These are phyloP conservation scores for Borovskyia barvae DNA, from an alignment of 208 protist species.

Conservation along the genomic window DNA sequence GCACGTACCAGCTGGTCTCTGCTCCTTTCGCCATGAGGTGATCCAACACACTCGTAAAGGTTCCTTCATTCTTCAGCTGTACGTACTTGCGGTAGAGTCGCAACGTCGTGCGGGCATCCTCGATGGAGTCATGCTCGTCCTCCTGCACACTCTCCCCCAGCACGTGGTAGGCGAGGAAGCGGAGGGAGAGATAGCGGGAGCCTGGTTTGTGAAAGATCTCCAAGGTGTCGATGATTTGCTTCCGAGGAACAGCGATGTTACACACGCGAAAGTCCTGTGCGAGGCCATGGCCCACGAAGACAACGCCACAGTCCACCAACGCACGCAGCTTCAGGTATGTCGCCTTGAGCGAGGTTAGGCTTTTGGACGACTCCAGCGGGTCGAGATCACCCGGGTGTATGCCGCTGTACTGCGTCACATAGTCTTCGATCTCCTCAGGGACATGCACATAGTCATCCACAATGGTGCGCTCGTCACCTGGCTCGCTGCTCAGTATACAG, in stretches of 20 bases:
- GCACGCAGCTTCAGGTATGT: conserved; percentile 94
- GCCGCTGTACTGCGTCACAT: conserved; percentile 92
- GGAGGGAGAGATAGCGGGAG: conserved; percentile 90
- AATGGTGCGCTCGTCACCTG: conserved; percentile 84
- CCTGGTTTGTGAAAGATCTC: conserved; percentile 92
- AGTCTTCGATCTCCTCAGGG: conserved; percentile 86
- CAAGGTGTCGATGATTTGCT: conserved; percentile 97
- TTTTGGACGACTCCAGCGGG: conserved; percentile 82
- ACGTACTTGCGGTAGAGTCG: conserved; percentile 88
- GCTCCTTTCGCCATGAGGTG: conserved; percentile 84
- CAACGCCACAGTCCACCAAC: conserved; percentile 90
- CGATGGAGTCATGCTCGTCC: conserved; percentile 94
- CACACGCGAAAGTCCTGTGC: conserved; percentile 96
- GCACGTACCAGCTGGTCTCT: conserved; percentile 91
- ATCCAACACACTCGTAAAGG: conserved; percentile 80
- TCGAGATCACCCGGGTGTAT: conserved; percentile 96
- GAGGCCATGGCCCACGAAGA: conserved; percentile 96
- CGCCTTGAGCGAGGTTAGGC: conserved; percentile 93
- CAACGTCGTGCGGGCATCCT: conserved; percentile 94
- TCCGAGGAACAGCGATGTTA: conserved; percentile 93
- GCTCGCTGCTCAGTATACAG: conserved; percentile 77
- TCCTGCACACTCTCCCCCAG: conserved; percentile 94
- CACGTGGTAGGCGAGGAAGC: conserved; percentile 94
- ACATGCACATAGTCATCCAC: conserved; percentile 90
- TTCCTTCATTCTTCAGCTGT: conserved; percentile 69